phyloP scores from a whole-genome alignment of 148 eudicot species.

The Camellia lanceoleosa region DNA sequence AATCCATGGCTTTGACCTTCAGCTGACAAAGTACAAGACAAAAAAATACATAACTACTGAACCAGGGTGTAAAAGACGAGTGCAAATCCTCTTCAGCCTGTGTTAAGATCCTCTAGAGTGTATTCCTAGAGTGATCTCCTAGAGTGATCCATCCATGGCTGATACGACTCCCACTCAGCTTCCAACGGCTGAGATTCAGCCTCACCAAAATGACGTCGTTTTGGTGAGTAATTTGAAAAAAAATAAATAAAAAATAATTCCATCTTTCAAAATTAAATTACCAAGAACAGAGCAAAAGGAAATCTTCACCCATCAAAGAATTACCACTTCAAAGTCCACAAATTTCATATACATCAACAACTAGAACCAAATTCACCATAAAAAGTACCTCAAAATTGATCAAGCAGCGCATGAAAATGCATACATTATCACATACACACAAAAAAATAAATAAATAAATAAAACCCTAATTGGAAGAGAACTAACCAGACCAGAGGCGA shows the following conservation, averaged over 20 bases:
- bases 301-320: neutral
- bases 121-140: too few relatives aligned
- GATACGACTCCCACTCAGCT: too few relatives aligned
- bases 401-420: neutral
- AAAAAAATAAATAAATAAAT: too few relatives aligned
- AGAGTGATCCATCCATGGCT: too few relatives aligned
- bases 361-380: neutral
- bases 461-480: constrained; percentile 12
- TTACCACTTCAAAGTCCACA: neutral
- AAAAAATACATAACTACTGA: too few relatives aligned
- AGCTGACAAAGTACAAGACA: too few relatives aligned
- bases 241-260: neutral
- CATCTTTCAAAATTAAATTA: neutral
- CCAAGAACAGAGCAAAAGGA: neutral
- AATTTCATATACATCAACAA: neutral
- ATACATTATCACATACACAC: neutral
- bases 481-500: constrained; percentile 73
- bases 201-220: too few relatives aligned
- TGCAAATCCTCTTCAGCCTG: too few relatives aligned
- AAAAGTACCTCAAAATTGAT: neutral
- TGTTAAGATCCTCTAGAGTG: too few relatives aligned
- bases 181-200: too few relatives aligned
- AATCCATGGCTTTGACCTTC: too few relatives aligned
- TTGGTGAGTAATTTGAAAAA: neutral
- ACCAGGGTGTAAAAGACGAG: too few relatives aligned